Conservation (phyloP, 768 basidiomycete species). For the Mycena olivaceomarginata region DNA sequence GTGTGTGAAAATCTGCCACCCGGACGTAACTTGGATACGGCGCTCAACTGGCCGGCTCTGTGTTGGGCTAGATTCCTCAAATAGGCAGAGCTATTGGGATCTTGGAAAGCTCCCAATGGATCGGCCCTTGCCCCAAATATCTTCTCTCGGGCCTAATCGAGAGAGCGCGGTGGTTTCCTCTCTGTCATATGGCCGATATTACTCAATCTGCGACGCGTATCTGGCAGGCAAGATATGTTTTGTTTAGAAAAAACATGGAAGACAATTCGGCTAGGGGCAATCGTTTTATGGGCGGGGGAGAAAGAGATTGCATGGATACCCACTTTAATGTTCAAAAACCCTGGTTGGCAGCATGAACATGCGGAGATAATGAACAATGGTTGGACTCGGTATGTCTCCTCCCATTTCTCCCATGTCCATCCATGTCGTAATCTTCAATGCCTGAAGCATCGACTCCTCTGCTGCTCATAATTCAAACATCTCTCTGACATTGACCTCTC, state of each 20-base stretch:
- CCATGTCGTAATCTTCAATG: conserved; percentile 1
- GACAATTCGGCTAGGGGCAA: conserved; percentile 9
- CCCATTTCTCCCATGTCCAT: not conserved
- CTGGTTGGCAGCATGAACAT: not conserved
- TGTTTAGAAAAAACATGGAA: not conserved
- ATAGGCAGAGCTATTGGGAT: not conserved
- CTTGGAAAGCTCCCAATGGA: not conserved
- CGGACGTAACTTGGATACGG: conserved; percentile 7
- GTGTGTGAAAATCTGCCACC: no score
- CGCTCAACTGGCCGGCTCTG: conserved; percentile 20
- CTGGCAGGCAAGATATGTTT: not conserved
- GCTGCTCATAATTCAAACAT: not conserved
- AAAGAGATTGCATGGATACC: conserved; percentile 8
- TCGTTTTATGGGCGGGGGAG: not conserved
- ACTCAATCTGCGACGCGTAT: conserved; percentile 5
- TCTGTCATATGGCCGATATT: conserved; percentile 3
- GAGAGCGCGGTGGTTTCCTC: conserved; percentile 5
- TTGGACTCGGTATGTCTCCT: conserved; percentile 15
- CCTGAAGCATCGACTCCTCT: conserved; percentile 2
- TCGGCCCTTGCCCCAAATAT: not conserved
- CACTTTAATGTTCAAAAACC: no score
- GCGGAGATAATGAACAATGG: not conserved
- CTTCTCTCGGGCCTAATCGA: not conserved
- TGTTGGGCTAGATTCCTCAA: not conserved
- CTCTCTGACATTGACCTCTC: not conserved